A percentile compares a stretch with the other conserved stretches of the same genome.
phyloP scores from a whole-genome alignment of 768 basidiomycete species.

The Tephrocybe rancida region DNA sequence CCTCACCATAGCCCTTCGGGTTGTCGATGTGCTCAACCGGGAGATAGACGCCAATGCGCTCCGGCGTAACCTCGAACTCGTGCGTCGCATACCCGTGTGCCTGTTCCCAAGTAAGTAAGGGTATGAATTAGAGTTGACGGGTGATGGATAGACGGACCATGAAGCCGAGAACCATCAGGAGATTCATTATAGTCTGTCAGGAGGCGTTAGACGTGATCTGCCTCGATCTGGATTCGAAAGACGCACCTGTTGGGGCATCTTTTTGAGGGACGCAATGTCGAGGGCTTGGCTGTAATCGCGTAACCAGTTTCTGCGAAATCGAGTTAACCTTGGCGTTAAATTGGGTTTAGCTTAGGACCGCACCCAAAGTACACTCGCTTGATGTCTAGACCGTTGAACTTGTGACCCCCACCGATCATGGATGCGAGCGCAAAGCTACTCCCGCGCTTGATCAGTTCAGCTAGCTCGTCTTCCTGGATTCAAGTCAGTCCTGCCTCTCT shows the following conservation, averaged over 20 bases:
- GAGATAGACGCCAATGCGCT: slow-evolving; percentile 83
- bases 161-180: slow-evolving; percentile 91
- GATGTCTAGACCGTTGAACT: slow-evolving; percentile 80
- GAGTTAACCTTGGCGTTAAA: not conserved
- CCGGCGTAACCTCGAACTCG: slow-evolving; percentile 85
- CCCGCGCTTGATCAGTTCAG: slow-evolving; percentile 59
- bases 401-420: slow-evolving; percentile 60
- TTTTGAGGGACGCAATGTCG: slow-evolving; percentile 79
- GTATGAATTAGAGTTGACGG: not conserved
- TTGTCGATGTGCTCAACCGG: slow-evolving; percentile 94
- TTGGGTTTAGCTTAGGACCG: slow-evolving; percentile 19
- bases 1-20: slow-evolving; percentile 86
- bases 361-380: slow-evolving; percentile 86
- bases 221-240: not conserved
- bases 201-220: slow-evolving; percentile 2
- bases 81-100: slow-evolving; percentile 81
- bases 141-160: slow-evolving; percentile 47
- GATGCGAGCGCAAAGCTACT: slow-evolving; percentile 59
- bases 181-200: slow-evolving; percentile 78
- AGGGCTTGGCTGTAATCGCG: slow-evolving; percentile 90
- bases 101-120: slow-evolving; percentile 31
- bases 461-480: slow-evolving; percentile 66
- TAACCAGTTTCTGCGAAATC: slow-evolving; percentile 70
- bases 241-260: slow-evolving; percentile 65
- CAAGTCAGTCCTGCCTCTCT: slow-evolving; percentile 14